Base-by-base conservation (phyloP, 1,284 basidiomycete species). In the Inonotus hispidus region DNA sequence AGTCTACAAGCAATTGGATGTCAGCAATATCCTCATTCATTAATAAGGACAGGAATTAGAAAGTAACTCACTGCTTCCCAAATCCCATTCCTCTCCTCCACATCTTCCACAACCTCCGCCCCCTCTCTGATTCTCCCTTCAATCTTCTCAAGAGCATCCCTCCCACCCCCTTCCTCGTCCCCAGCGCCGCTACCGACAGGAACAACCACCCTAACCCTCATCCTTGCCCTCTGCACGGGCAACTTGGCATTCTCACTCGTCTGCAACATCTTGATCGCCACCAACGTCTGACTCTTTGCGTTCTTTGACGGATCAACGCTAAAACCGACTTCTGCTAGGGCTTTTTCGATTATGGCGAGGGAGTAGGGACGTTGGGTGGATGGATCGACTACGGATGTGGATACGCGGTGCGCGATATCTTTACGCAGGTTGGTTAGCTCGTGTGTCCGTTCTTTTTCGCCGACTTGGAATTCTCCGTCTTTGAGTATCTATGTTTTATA, bases 281-380 rank as follows among this genome's bases (percentile, higher is more conserved):
- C 95, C 6, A 95, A 85, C 3, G 96, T 94, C 81, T 96, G 94
- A 62, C 88, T 90, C 76, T 99, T 99, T 19, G 95, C 95, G 52
- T 84, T 90, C 78, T 97, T 97, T 62, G 88, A 87, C 29, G 83
- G 82, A 70, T 93, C 92, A 41, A 97, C 88, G 66, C 91, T 95
- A 74, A 91, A 97, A 11, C 95, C 95, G 5, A 93, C 87, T 71
- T 98, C 95, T 25, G 85, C 78, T 93, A 99, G 96, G 0, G 95
- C 95, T 75, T 98, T 99, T 71, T 99, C 97, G 64, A 99, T 93
- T 80, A 99, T 94, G 21, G 92, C 90, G 50, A 96, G 93, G 1
- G 95, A 90, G 72, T 98, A 95, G 3, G 95, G 94, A 25, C 88
- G 79, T 69, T 94, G 88, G 2, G 93, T 96, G 2, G 79, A 75